Percentiles rank a stretch among this genome's conserved stretches.
Conservation (phyloP, 2,329 filamentous ascomycete genomes). For the Coleophoma crateriformis region DNA sequence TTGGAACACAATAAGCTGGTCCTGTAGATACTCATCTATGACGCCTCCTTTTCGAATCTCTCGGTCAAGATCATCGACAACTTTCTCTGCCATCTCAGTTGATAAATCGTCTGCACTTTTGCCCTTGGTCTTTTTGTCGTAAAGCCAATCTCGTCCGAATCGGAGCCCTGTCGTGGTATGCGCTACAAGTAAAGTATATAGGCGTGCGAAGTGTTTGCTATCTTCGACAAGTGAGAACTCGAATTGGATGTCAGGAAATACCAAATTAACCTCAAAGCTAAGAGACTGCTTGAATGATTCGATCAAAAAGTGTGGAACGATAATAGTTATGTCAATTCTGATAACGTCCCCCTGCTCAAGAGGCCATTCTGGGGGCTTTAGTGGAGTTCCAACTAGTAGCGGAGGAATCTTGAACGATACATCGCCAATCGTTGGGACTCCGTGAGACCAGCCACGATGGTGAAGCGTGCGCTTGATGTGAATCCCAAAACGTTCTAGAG, state of each 20-base stretch:
- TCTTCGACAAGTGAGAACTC: conserved; percentile 43
- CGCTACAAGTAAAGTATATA: conserved; percentile 53
- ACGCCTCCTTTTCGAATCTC: conserved; percentile 40
- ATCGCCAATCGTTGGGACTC: conserved; percentile 17
- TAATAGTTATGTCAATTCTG: conserved; percentile 43
- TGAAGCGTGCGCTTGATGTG: conserved; percentile 38
- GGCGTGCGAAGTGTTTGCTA: conserved; percentile 42
- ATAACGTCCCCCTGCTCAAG: conserved; percentile 29
- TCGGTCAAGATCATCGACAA: conserved; percentile 38
- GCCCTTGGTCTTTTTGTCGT: conserved; percentile 32
- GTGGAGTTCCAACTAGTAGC: conserved; percentile 28
- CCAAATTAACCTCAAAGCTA: conserved; percentile 29
- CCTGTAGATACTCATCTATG: conserved; percentile 53
- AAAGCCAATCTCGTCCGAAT: conserved; percentile 44
- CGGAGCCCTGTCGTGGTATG: conserved; percentile 37
- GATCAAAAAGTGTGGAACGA: conserved; percentile 41
- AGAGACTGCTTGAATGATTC: conserved; percentile 35
- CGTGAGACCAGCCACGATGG: conserved; percentile 41
- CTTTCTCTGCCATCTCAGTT: conserved; percentile 35
- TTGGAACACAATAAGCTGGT: conserved; percentile 57
- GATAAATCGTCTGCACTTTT: conserved; percentile 23
- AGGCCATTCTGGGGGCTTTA: conserved; percentile 29
- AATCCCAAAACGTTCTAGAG: conserved; percentile 47
- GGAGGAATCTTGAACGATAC: conserved; percentile 41
- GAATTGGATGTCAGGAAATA: conserved; percentile 39